These are phyloP conservation scores for Mantamonas sphyraenae DNA, from an alignment of 78 protist species.

Conservation along the genomic window DNA sequence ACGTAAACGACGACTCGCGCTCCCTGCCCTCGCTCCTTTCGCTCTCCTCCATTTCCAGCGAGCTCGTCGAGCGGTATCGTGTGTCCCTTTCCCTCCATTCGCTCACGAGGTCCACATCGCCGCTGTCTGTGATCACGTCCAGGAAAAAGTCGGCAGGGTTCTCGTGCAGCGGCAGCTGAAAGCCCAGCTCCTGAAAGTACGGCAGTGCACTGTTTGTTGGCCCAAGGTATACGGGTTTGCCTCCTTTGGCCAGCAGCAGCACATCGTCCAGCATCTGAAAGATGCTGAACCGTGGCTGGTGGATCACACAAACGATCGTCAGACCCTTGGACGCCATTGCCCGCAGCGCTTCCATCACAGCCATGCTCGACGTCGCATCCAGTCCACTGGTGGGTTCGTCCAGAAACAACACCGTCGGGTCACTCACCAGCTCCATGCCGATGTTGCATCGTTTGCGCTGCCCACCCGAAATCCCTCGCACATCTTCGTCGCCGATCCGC, in stretches of 20 bases:
- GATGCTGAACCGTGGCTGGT: slow-evolving; percentile 21
- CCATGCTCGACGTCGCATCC: slow-evolving; percentile 16
- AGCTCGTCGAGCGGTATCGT: no score
- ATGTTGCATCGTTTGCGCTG: not conserved
- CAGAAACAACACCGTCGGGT: slow-evolving; percentile 18
- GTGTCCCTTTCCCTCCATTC: no score
- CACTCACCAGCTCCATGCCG: not conserved
- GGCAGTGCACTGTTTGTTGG: not conserved
- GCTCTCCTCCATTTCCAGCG: no score
- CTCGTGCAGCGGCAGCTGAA: slow-evolving; percentile 6
- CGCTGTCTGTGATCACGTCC: no score
- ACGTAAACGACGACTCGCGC: no score
- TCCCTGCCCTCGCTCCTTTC: no score
- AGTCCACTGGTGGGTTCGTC: slow-evolving; percentile 52
- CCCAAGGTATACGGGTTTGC: slow-evolving; percentile 16
- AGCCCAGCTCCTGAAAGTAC: slow-evolving; percentile 12
- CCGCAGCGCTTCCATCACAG: slow-evolving; percentile 2
- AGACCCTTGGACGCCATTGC: slow-evolving; percentile 22
- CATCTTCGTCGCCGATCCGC: slow-evolving; percentile 31
- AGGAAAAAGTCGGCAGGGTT: slow-evolving; percentile 35
- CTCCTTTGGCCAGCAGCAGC: slow-evolving; percentile 20
- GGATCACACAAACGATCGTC: slow-evolving; percentile 7
- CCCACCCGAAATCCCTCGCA: slow-evolving; percentile 58
- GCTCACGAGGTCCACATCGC: no score
- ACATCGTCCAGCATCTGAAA: slow-evolving; percentile 9